These are phyloP conservation scores for Sophora flavescens DNA, from an alignment of 306 rosid genomes.

Conservation along the genomic window DNA sequence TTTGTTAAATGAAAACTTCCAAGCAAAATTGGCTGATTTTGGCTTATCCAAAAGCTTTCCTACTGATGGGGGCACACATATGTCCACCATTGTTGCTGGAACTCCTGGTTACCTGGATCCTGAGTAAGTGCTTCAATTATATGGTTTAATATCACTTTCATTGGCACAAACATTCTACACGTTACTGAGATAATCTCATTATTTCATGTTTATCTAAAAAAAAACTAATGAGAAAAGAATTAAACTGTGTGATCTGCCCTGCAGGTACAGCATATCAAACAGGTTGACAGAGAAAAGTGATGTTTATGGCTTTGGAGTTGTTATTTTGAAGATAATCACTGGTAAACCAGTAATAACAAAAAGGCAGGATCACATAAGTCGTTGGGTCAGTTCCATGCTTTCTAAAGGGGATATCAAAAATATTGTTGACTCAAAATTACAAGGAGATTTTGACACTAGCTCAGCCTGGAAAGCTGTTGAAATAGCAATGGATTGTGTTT, in stretches of 20 bases:
- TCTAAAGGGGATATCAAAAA: slow-evolving; percentile 45
- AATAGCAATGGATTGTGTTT: slow-evolving; percentile 55
- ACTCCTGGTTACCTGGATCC: slow-evolving; percentile 54
- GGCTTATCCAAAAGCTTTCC: slow-evolving; percentile 44
- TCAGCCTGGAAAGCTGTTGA: slow-evolving; percentile 59
- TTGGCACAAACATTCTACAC: neutral
- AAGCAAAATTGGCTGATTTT: slow-evolving; percentile 55
- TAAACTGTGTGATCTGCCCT: neutral
- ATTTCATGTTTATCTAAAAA: neutral
- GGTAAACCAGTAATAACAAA: slow-evolving; percentile 41
- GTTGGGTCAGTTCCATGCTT: slow-evolving; percentile 51
- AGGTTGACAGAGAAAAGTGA: slow-evolving; percentile 63
- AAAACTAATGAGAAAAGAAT: neutral
- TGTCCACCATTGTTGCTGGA: slow-evolving; percentile 44
- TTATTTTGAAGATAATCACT: slow-evolving; percentile 57
- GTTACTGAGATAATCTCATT: neutral
- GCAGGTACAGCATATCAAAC: slow-evolving; percentile 48
- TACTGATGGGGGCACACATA: slow-evolving; percentile 24
- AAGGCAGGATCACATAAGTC: slow-evolving; percentile 40
- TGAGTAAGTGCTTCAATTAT: slow-evolving; percentile 38
- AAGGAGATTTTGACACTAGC: slow-evolving; percentile 26
- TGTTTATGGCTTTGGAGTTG: slow-evolving; percentile 63
- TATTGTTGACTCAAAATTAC: slow-evolving; percentile 52
- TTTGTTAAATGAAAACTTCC: slow-evolving; percentile 43
- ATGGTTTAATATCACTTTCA: neutral